A percentile compares a stretch with the other conserved stretches of the same genome.
phyloP scores from a whole-genome alignment of 176 grass and related monocot genomes.

The Zizania latifolia region DNA sequence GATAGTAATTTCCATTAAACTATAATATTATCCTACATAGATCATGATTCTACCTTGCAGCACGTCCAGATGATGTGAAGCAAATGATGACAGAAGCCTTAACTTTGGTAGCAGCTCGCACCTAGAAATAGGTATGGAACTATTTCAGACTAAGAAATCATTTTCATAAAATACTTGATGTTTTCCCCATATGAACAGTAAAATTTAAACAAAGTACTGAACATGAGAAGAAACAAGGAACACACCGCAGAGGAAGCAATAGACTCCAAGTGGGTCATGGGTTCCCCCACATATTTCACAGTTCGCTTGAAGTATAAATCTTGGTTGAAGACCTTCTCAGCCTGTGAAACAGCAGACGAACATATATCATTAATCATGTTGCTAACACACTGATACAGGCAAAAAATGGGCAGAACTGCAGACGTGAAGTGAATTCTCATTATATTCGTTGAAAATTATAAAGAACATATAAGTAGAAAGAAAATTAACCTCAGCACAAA shows the following conservation, averaged over 20 bases:
- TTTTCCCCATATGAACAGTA: background rate
- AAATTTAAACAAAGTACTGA: background rate
- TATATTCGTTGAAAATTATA: background rate
- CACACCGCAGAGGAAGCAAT: conserved; percentile 92
- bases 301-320: conserved; percentile 93
- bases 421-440: background rate
- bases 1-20: background rate
- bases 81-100: conserved; percentile 96
- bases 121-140: conserved; percentile 36
- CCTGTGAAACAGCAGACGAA: conserved; percentile 42
- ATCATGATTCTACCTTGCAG: conserved; percentile 63
- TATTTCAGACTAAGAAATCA: conserved; percentile 17
- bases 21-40: background rate
- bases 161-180: background rate
- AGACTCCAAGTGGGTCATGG: conserved; percentile 97
- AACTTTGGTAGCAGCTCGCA: conserved; percentile 95
- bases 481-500: conserved; percentile 83
- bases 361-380: conserved; percentile 1
- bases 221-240: background rate
- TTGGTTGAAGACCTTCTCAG: conserved; percentile 99
- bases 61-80: conserved; percentile 95
- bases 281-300: conserved; percentile 91
- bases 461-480: background rate
- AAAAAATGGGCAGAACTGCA: no score
- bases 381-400: background rate